These are phyloP conservation scores for Ensete ventricosum DNA, from an alignment of 176 grass and related monocot species.

Conservation along the genomic window DNA sequence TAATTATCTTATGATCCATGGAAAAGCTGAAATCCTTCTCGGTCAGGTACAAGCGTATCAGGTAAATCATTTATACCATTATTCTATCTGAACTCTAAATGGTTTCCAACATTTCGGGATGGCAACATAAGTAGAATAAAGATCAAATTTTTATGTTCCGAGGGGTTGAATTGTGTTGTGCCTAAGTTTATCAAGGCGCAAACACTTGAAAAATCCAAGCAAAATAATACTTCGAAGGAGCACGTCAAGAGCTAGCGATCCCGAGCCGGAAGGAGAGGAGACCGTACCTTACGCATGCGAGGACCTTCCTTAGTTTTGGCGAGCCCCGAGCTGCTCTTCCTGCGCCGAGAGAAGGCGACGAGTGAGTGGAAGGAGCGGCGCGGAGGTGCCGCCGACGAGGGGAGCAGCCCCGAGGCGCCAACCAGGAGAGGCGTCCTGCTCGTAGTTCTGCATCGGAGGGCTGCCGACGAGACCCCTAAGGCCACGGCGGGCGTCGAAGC, in stretches of 20 bases:
- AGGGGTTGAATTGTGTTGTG: background rate
- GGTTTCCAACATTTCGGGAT: no score
- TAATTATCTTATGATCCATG: background rate
- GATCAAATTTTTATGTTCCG: background rate
- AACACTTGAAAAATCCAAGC: background rate
- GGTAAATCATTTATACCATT: background rate
- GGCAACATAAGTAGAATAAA: no score
- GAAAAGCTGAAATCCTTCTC: background rate
- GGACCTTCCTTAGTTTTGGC: background rate
- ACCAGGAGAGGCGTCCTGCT: background rate
- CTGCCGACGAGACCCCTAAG: background rate
- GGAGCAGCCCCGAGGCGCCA: background rate
- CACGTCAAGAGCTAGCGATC: background rate
- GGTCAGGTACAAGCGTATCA: background rate
- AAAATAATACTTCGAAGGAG: no score
- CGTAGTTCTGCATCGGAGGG: background rate
- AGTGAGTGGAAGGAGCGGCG: background rate
- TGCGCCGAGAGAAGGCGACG: conserved; percentile 5
- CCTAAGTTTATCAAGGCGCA: background rate
- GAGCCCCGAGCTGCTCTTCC: background rate
- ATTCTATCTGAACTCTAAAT: background rate
- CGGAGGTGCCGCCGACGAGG: background rate
- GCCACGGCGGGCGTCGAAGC: background rate
- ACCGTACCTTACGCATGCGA: background rate
- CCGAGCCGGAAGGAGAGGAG: no score